Evolutionary conservation across 78 protist genomes (phyloP).

Genomic region (Protostelium mycophagum): DNA sequence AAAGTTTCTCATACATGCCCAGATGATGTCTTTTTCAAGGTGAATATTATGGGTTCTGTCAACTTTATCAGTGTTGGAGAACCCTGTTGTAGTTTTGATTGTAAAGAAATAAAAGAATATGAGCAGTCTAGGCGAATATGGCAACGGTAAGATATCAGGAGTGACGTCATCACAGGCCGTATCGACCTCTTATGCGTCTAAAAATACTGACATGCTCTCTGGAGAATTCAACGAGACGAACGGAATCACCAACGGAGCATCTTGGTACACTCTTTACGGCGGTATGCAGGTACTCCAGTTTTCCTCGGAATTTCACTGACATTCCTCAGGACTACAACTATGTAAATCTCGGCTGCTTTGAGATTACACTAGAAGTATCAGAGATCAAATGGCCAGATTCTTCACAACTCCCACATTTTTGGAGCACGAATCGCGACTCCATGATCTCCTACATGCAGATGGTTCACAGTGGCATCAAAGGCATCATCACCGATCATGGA

Average conservation of each 20-base stretch:
- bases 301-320: background rate
- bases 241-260: conserved; percentile 78
- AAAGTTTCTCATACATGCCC: conserved; percentile 40
- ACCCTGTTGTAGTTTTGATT: too few relatives aligned
- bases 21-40: conserved; percentile 30
- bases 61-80: too few relatives aligned
- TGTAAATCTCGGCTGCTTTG: conserved; percentile 43
- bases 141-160: too few relatives aligned
- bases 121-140: too few relatives aligned
- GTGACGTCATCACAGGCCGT: too few relatives aligned
- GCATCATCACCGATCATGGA: background rate
- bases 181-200: too few relatives aligned
- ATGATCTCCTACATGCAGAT: background rate
- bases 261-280: conserved; percentile 64
- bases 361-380: conserved; percentile 70
- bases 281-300: conserved; percentile 60
- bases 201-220: conserved; percentile 40
- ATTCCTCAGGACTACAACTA: conserved; percentile 22
- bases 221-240: conserved; percentile 8
- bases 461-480: background rate
- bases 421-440: conserved; percentile 44
- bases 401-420: conserved; percentile 10
- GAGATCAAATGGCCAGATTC: conserved; percentile 38
- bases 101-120: too few relatives aligned
- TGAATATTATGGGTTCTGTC: too few relatives aligned